Evolutionary conservation across 495 filamentous ascomycete genomes (phyloP).

Genomic region (Aspergillus leporis): DNA sequence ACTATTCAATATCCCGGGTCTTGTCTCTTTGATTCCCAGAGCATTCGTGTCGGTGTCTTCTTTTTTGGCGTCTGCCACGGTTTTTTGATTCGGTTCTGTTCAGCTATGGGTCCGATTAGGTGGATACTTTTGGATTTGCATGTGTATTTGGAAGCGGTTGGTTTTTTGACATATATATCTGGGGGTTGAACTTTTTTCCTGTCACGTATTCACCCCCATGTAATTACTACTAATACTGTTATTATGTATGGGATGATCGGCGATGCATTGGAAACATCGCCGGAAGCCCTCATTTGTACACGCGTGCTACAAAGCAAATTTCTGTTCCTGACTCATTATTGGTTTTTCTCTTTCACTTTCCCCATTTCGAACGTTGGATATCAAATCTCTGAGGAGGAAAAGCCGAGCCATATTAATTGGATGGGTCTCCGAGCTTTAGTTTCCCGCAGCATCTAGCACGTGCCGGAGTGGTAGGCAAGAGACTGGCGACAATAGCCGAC

Average conservation of each 20-base stretch:
- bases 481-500: not conserved
- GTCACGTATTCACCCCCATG: conserved; percentile 24
- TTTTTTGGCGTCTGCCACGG: conserved; percentile 15
- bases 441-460: conserved; percentile 1
- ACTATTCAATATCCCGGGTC: conserved; percentile 8
- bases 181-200: conserved; percentile 14
- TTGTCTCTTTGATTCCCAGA: conserved; percentile 16
- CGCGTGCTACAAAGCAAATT: not conserved
- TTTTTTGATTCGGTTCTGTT: conserved; percentile 12
- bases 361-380: not conserved
- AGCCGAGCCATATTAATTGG: not conserved
- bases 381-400: not conserved
- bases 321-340: not conserved
- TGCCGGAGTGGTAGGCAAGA: conserved; percentile 15
- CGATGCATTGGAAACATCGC: conserved; percentile 4
- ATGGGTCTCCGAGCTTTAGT: not conserved
- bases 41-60: conserved; percentile 19
- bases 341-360: not conserved
- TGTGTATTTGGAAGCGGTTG: conserved; percentile 4
- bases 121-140: conserved; percentile 6
- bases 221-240: conserved; percentile 28
- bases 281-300: conserved; percentile 8
- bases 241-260: conserved; percentile 11
- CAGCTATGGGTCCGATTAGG: not conserved
- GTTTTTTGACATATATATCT: conserved; percentile 21